Evolutionary conservation across 2,329 filamentous ascomycete species (phyloP).

Genomic region (Fusarium aywerte): DNA sequence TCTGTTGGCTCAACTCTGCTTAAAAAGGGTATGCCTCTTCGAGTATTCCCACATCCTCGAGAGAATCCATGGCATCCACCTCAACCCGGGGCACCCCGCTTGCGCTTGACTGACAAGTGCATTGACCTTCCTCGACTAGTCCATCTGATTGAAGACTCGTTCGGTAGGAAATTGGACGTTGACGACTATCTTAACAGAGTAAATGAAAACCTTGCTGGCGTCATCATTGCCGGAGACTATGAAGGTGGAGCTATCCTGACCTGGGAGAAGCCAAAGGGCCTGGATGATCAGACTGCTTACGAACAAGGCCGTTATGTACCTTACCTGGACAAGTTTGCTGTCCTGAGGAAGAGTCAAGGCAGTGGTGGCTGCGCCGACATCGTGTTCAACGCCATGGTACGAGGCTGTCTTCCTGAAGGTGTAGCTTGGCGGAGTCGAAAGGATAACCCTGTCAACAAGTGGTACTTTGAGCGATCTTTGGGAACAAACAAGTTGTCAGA

Average conservation of each 20-base stretch:
- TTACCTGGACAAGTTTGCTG: slow-evolving; percentile 97
- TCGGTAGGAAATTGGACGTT: slow-evolving; percentile 84
- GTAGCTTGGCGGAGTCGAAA: slow-evolving; percentile 93
- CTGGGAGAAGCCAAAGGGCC: slow-evolving; percentile 81
- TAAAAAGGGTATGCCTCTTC: slow-evolving; percentile 90
- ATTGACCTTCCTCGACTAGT: slow-evolving; percentile 87
- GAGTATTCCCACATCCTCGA: slow-evolving; percentile 81
- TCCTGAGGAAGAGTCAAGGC: slow-evolving; percentile 87
- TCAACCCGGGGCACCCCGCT: slow-evolving; percentile 64
- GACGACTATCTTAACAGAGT: slow-evolving; percentile 86
- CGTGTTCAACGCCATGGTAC: slow-evolving; percentile 95
- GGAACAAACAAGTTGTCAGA: slow-evolving; percentile 84
- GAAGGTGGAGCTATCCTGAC: slow-evolving; percentile 95
- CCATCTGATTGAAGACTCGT: slow-evolving; percentile 92
- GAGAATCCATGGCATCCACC: slow-evolving; percentile 75
- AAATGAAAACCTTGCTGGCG: slow-evolving; percentile 81
- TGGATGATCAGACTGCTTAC: slow-evolving; percentile 65
- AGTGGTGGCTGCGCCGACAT: slow-evolving; percentile 94
- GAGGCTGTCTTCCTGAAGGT: slow-evolving; percentile 85
- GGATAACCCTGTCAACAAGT: slow-evolving; percentile 97
- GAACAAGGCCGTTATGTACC: slow-evolving; percentile 77
- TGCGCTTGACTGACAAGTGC: slow-evolving; percentile 80
- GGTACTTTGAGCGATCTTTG: slow-evolving; percentile 93
- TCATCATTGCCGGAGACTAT: slow-evolving; percentile 96
- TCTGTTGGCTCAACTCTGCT: slow-evolving; percentile 76